Evolutionary conservation across 1,139 yeast species (phyloP).

Genomic region (Lodderomyces oxycetoniae): DNA sequence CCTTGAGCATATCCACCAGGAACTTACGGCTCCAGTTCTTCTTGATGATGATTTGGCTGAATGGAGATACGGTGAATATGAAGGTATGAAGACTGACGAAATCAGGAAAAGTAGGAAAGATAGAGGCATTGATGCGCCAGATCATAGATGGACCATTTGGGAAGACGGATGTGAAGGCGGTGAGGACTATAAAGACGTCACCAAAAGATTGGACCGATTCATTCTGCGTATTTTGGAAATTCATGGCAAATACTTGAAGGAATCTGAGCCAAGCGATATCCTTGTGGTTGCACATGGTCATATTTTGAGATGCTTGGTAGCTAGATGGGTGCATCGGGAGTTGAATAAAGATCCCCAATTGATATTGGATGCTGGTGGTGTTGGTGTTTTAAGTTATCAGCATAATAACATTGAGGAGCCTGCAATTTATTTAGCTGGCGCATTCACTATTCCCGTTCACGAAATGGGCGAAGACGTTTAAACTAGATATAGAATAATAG

Average conservation of each 20-base stretch:
- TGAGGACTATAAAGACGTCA: slow-evolving; percentile 62
- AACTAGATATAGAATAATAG: slow-evolving; percentile 1
- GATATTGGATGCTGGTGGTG: slow-evolving; percentile 91
- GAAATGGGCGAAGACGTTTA: slow-evolving; percentile 29
- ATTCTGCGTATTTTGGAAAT: slow-evolving; percentile 57
- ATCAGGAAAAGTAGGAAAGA: slow-evolving; percentile 55
- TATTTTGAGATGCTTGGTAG: slow-evolving; percentile 81
- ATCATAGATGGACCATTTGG: slow-evolving; percentile 78
- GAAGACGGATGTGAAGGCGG: slow-evolving; percentile 91
- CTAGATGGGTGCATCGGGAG: slow-evolving; percentile 71
- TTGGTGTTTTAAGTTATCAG: slow-evolving; percentile 86
- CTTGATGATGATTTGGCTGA: slow-evolving; percentile 74
- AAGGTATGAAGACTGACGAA: slow-evolving; percentile 69
- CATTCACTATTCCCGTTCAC: slow-evolving; percentile 68
- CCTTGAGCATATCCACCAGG: slow-evolving; percentile 46
- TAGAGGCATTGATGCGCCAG: slow-evolving; percentile 51
- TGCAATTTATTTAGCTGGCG: slow-evolving; percentile 75
- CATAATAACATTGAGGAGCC: slow-evolving; percentile 84
- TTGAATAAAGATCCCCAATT: slow-evolving; percentile 68
- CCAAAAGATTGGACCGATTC: slow-evolving; percentile 63
- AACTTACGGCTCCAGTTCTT: slow-evolving; percentile 36
- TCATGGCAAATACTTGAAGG: slow-evolving; percentile 57
- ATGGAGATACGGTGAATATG: slow-evolving; percentile 97
- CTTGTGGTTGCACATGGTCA: slow-evolving; percentile 91
- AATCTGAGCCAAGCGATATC: slow-evolving; percentile 60